Base-by-base conservation (phyloP, 352 stramenopile genomes). In the Phytophthora capsici region DNA sequence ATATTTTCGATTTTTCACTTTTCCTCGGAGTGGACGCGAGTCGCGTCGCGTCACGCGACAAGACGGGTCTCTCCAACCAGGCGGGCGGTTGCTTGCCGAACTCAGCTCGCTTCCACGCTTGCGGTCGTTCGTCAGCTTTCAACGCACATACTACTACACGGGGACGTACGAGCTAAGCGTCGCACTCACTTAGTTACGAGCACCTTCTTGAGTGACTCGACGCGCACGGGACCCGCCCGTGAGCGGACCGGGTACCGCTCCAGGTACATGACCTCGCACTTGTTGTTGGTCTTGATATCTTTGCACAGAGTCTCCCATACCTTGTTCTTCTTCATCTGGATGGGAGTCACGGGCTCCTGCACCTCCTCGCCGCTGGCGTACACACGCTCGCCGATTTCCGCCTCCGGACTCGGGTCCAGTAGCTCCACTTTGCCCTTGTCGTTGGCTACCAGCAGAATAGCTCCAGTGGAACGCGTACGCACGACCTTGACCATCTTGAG, bases 291-390 rank as follows among this genome's bases (percentile, higher is more conserved):
- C 75, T 82, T 88, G 61, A 92, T 87, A 43, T 80, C 76, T 70
- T 92, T 92, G 70, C 72, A 73, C 17, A 92, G 44, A 48, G 80
- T 77, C 38, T 92, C 84, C 84, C 84, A 92, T 43, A 90, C 81
- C 73, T 92, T 92, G 77, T 90, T 89, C 76, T 92, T 92, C 78
- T 92, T 92, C 79, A 92, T 88, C 72, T 90, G 81, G 49, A 92
- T 90, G 45, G 84, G 69, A 8, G 84, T 92, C 41, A 92, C 82
- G 16, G 84, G 84, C 46, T 92, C 81, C 43, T 78, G 68, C 25
- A 88, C 34, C 61, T 92, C 84, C 60, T 92, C 84, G 50, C 84
- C 84, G 34, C 76, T 84, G 5, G 84, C 84, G 73, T 90, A 89
- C 47, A 92, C 75, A 57, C 81, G 80, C 63, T 92, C 84, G 50